Evolutionary conservation across 164 flowering plant genomes (phyloP).

Genomic region (Brasenia schreberi): DNA sequence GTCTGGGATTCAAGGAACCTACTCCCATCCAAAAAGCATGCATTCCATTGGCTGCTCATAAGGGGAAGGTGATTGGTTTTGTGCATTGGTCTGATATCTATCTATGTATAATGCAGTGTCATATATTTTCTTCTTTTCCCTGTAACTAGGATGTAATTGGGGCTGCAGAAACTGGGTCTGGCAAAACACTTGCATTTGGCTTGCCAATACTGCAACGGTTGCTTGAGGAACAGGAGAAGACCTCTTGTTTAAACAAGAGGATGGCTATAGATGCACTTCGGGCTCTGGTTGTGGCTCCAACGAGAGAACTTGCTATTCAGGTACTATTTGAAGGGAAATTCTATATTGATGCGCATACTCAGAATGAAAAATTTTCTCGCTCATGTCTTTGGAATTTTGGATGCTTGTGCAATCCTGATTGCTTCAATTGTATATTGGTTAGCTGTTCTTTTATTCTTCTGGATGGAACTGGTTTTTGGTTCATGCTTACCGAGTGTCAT

Average conservation of each 20-base stretch:
- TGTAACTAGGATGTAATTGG: constrained; percentile 73
- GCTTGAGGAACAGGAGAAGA: constrained; percentile 71
- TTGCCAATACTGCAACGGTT: constrained; percentile 87
- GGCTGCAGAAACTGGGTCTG: constrained; percentile 95
- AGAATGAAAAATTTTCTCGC: no score
- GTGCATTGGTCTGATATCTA: not conserved
- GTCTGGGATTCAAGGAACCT: constrained; percentile 88
- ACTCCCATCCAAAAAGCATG: constrained; percentile 93
- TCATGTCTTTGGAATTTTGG: no score
- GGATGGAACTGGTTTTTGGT: no score
- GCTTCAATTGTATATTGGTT: no score
- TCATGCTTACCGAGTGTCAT: no score
- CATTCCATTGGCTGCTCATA: constrained; percentile 91
- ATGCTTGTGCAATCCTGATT: no score
- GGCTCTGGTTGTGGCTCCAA: constrained; percentile 85
- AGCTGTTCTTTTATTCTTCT: no score
- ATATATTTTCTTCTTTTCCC: not conserved
- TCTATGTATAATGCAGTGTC: not conserved
- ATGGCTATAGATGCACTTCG: constrained; percentile 40
- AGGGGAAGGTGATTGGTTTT: constrained; percentile 63
- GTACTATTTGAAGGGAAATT: constrained; percentile 14
- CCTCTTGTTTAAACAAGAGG: constrained; percentile 24
- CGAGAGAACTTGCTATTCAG: constrained; percentile 97
- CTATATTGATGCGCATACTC: no score
- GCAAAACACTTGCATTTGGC: constrained; percentile 82